These are phyloP conservation scores for Dendrocalamus latiflorus DNA, from an alignment of 202 grass and related monocot species.

Conservation along the genomic window DNA sequence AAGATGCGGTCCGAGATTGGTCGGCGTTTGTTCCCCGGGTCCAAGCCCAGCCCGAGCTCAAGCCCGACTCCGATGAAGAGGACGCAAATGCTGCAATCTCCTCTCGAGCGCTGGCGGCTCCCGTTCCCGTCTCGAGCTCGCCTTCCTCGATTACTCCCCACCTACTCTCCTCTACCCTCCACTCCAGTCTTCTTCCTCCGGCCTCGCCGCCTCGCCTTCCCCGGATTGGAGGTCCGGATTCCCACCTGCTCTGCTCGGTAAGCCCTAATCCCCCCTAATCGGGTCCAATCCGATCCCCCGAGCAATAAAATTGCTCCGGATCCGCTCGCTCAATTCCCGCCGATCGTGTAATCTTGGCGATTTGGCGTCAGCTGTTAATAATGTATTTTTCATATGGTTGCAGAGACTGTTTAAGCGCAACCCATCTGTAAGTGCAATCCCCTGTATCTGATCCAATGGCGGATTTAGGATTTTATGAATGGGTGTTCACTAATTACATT, in stretches of 20 bases:
- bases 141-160: too few relatives aligned
- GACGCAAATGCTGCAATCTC: too few relatives aligned
- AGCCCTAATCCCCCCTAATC: neutral
- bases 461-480: too few relatives aligned
- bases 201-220: neutral
- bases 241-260: neutral
- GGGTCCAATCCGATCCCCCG: neutral
- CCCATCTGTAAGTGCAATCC: neutral
- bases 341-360: neutral
- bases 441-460: too few relatives aligned
- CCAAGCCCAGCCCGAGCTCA: too few relatives aligned
- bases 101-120: too few relatives aligned
- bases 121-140: too few relatives aligned
- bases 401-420: neutral
- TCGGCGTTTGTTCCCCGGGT: too few relatives aligned
- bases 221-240: neutral
- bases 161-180: neutral
- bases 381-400: neutral
- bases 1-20: too few relatives aligned
- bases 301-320: neutral
- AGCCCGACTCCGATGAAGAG: too few relatives aligned
- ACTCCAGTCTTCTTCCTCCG: neutral
- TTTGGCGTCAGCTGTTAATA: neutral
- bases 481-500: too few relatives aligned
- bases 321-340: neutral